phyloP scores from a whole-genome alignment of 805 yeast genomes.

The Wickerhamomyces pijperi region DNA sequence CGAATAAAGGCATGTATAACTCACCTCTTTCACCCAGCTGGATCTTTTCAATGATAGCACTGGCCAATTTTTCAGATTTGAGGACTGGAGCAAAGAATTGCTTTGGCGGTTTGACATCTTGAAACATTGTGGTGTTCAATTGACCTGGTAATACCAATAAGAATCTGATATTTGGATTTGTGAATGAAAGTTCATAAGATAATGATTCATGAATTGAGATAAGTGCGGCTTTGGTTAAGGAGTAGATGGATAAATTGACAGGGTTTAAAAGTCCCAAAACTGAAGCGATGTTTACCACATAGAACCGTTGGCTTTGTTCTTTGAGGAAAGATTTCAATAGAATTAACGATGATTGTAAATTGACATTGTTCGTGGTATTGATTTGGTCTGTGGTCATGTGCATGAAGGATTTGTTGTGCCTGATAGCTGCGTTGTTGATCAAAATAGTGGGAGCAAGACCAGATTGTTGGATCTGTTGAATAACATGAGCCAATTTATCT shows the following conservation, averaged over 20 bases:
- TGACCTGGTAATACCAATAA: conserved; percentile 80
- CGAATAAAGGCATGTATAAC: conserved; percentile 63
- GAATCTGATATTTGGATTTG: conserved; percentile 49
- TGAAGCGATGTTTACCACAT: conserved; percentile 68
- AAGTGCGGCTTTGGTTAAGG: conserved; percentile 79
- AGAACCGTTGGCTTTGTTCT: conserved; percentile 40
- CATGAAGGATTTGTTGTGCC: conserved; percentile 37
- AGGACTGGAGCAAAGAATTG: conserved; percentile 69
- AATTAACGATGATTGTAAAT: conserved; percentile 53
- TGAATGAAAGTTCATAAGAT: conserved; percentile 49
- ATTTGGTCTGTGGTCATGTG: conserved; percentile 43
- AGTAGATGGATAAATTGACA: conserved; percentile 64
- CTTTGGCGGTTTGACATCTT: conserved; percentile 66
- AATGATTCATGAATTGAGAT: conserved; percentile 77
- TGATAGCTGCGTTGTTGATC: conserved; percentile 77
- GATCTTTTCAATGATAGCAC: conserved; percentile 38
- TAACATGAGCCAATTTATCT: conserved; percentile 27
- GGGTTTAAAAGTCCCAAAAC: conserved; percentile 75
- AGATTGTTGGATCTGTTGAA: conserved; percentile 28
- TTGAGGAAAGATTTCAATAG: conserved; percentile 61
- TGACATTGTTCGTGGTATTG: conserved; percentile 46
- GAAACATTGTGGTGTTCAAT: conserved; percentile 62
- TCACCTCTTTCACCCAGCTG: conserved; percentile 59
- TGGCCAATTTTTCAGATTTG: conserved; percentile 48
- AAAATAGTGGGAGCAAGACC: conserved; percentile 51